A percentile compares a stretch with the other conserved stretches of the same genome.
Evolutionary conservation across 2,329 filamentous ascomycete genomes (phyloP).

Genomic region (Penicillium italicum): DNA sequence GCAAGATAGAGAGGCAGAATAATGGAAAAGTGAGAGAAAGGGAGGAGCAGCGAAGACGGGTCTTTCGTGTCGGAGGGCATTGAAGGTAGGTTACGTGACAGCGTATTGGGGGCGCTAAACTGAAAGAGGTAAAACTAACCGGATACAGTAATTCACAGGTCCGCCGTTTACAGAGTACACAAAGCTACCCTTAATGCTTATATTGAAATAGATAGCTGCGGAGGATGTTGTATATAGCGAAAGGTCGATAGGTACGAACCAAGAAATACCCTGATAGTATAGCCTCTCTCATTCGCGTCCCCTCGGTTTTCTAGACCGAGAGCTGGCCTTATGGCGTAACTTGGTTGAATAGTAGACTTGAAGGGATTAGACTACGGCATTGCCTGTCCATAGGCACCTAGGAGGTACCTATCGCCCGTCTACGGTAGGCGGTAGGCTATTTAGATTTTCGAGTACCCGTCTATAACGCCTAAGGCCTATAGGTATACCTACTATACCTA

Average conservation of each 20-base stretch:
- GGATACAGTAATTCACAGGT: no score
- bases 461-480: no score
- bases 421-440: no score
- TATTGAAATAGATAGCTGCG: conserved; percentile 8
- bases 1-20: neutral
- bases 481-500: no score
- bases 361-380: no score
- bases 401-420: no score
- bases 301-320: conserved; percentile 6
- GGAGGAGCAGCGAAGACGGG: neutral
- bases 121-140: no score
- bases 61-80: neutral
- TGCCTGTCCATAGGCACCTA: no score
- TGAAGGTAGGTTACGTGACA: neutral
- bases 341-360: conserved; percentile 19
- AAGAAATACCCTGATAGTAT: conserved; percentile 1
- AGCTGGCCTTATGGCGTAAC: conserved; percentile 10
- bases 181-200: neutral
- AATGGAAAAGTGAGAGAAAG: neutral
- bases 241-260: conserved; percentile 1
- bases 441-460: no score
- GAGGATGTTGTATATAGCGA: conserved; percentile 1
- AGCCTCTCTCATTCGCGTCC: conserved; percentile 5
- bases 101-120: no score
- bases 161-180: no score